These are phyloP conservation scores for Fomitopsis serialis DNA, from an alignment of 768 basidiomycete species.

Conservation along the genomic window DNA sequence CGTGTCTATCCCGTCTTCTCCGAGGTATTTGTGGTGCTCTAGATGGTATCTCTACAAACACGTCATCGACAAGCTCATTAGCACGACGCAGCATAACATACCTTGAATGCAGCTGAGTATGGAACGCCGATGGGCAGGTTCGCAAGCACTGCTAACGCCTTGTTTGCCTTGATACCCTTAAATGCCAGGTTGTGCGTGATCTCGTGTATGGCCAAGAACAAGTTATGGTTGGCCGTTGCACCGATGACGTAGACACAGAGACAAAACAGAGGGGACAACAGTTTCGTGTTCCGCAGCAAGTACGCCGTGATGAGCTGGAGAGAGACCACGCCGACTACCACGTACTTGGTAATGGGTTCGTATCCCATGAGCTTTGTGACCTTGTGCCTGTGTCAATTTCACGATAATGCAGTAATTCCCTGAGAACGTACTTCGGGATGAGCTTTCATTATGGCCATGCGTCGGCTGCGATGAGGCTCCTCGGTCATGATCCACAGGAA, in stretches of 20 bases:
- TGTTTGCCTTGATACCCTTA: constrained; percentile 75
- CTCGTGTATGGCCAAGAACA: constrained; percentile 97
- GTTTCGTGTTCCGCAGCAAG: constrained; percentile 59
- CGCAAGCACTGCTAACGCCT: constrained; percentile 82
- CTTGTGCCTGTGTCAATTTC: constrained; percentile 32
- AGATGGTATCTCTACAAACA: constrained; percentile 74
- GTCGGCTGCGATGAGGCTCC: constrained; percentile 88
- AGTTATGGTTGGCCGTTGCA: constrained; percentile 95
- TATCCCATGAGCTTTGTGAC: constrained; percentile 96
- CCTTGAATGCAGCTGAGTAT: constrained; percentile 95
- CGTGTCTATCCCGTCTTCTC: constrained; percentile 94
- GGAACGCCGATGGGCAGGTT: constrained; percentile 94
- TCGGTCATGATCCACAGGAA: constrained; percentile 98
- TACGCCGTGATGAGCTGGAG: constrained; percentile 67
- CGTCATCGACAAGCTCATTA: no score
- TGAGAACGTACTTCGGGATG: constrained; percentile 73
- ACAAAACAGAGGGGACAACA: constrained; percentile 69
- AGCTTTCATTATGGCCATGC: constrained; percentile 87
- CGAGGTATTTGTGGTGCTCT: constrained; percentile 93
- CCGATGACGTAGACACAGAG: constrained; percentile 80
- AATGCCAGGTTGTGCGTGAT: constrained; percentile 98
- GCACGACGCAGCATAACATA: constrained; percentile 21
- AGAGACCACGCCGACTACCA: constrained; percentile 77
- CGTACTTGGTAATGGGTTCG: constrained; percentile 86
- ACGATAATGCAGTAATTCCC: not conserved